Base-by-base conservation (phyloP, 768 basidiomycete species). In the Amanita inopinata region DNA sequence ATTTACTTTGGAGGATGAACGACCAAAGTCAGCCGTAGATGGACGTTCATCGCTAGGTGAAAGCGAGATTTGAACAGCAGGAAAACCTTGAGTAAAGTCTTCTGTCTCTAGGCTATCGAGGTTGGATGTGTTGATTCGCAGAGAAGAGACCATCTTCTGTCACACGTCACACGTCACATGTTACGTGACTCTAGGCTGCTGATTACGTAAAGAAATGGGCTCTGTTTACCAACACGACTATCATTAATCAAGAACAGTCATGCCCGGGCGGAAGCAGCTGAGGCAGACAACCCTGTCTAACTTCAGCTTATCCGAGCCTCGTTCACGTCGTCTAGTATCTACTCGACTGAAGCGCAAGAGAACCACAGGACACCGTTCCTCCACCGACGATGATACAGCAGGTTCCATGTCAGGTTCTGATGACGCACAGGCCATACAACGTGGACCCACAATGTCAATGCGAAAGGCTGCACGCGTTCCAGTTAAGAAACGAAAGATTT, bases 231-330 rank as follows among this genome's bases (percentile, higher is more conserved):
- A n/a, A n/a, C n/a, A n/a, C n/a, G n/a, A n/a, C n/a, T n/a, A n/a
- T n/a, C n/a, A n/a, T n/a, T n/a, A n/a, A n/a, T n/a, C n/a, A n/a
- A n/a, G n/a, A n/a, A n/a, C n/a, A n/a, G n/a, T n/a, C 9, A 33
- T 34, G 23, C 20, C 40, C 23, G 17, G 19, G 14, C 24, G 14
- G 31, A 42, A 59, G 47, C 56, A 49, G 32, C 44, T 63, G 24
- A 69, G 55, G 36, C 76, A 78, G 53, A 60, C 59, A 19, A 70
- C 71, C n/a, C 55, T 78, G 2, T 48, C 62, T 25, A 57, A 56
- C 11, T 61, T 58, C 31, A 32, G 23, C 33, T 32, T 33, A 15
- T 12, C 23, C 2, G 15, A 10, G 10, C 19, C 3, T 2, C 18
- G 23, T 8, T 2, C 39, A n/a, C 27, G 3, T 4, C 39, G 7